Evolutionary conservation across 2,329 filamentous ascomycete genomes (phyloP), one percentile per base, ranked within the genome.

Genomic region (Chrysoporthe austroafricana): DNA sequence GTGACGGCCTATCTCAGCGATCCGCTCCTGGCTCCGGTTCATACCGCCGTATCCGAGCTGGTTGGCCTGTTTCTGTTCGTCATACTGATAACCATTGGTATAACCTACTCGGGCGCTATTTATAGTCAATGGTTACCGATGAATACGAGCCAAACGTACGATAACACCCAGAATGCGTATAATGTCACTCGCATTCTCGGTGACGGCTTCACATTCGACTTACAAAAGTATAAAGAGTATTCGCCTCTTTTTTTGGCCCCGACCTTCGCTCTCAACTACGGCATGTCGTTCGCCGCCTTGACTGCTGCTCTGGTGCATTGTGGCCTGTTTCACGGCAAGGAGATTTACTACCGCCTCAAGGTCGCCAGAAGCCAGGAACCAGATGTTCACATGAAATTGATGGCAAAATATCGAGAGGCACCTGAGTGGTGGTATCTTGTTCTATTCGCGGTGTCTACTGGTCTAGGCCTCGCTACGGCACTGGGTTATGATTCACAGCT

Each of bases 361-460:
- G 76, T 80, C 4, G 81, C 80, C 32, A 76, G 83, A 18, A 79
- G 84, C 26, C 70, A 85, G 39, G 82, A 84, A 65, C 78, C 77
- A 5, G 85, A 86, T 69, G 74, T 86, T 14, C 85, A 86, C 70
- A 76, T 79, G 68, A 80, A 79, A 43, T 75, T 88, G 69, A 88
- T 88, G 84, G 75, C 77, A 34, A 84, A 83, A 50, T 89, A 87
- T 71, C 76, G 76, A 54, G 77, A 84, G 1, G 83, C 82, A 0
- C 86, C 86, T 0, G 74, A 82, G 46, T 88, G 84, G 84, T 88
- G 85, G 85, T 88, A 87, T 66, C 72, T 73, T 0, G 72, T 69
- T 0, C 72, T 86, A 1, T 77, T 82, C 5, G 56, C 83, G 0
- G 42, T 79, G 36, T 86, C 87, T 73, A 72, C 86, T 8, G 84